Conservation (phyloP, 2,329 filamentous ascomycete species). For the Neurospora sp. region DNA sequence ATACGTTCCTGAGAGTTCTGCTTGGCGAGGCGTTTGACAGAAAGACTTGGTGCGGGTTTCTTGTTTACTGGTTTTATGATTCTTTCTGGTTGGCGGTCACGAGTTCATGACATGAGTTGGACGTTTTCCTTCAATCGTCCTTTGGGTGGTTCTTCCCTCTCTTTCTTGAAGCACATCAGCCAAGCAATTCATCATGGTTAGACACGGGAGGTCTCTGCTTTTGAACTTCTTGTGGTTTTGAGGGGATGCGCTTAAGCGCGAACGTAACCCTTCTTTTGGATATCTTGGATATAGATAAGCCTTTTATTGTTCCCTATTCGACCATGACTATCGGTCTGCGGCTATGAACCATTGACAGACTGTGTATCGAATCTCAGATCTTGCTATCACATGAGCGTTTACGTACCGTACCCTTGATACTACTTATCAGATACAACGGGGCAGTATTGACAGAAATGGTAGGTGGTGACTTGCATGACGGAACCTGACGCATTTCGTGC, state of each 20-base stretch:
- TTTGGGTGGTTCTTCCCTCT: neutral
- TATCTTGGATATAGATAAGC: neutral
- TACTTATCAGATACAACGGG: too few species aligned
- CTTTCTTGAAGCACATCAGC: neutral
- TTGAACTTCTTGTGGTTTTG: neutral
- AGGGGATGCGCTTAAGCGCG: neutral
- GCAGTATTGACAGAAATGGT: too few species aligned
- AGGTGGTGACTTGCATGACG: neutral
- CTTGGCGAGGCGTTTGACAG: neutral
- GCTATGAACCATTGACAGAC: too few species aligned
- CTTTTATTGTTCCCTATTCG: too few species aligned
- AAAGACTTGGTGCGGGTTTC: neutral
- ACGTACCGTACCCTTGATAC: too few species aligned
- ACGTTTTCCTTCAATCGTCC: neutral
- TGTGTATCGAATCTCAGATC: too few species aligned
- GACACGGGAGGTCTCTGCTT: neutral
- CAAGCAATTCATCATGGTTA: neutral
- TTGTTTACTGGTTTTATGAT: neutral
- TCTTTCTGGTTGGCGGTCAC: neutral
- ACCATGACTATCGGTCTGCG: too few species aligned
- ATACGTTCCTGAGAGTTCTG: neutral
- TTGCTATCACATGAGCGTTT: too few species aligned
- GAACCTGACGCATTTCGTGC: conserved; percentile 12
- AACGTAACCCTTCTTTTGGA: neutral
- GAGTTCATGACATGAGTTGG: neutral